Conservation (phyloP, 768 basidiomycete species). For the Boletus coccyginus region DNA sequence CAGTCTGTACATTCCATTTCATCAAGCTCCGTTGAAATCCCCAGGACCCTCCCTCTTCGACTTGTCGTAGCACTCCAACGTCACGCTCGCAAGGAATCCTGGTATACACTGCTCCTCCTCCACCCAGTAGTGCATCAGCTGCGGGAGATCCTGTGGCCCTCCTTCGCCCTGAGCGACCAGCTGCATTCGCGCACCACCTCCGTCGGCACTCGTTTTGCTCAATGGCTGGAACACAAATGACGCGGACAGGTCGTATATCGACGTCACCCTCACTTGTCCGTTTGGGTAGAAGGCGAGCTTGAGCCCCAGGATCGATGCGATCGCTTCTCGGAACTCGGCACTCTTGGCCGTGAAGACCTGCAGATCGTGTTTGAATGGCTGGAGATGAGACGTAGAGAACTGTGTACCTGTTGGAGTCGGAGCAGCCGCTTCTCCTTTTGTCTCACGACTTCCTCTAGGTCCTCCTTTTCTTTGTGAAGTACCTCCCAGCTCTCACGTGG, state of each 20-base stretch:
- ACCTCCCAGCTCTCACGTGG: constrained; percentile 81
- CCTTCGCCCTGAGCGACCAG: constrained; percentile 72
- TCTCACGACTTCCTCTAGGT: constrained; percentile 59
- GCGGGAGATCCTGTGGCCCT: constrained; percentile 69
- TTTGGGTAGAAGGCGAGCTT: constrained; percentile 91
- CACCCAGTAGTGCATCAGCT: constrained; percentile 84
- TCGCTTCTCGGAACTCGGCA: constrained; percentile 88
- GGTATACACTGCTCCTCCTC: constrained; percentile 83
- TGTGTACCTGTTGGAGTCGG: constrained; percentile 71
- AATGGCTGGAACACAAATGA: constrained; percentile 83
- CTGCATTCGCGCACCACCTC: constrained; percentile 58
- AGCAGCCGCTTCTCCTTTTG: constrained; percentile 82
- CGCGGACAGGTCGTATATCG: constrained; percentile 83
- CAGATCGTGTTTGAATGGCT: neutral
- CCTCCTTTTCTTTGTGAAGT: constrained; percentile 62
- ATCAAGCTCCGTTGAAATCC: neutral
- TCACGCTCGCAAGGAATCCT: constrained; percentile 85
- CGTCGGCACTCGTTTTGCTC: constrained; percentile 35
- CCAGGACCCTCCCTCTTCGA: constrained; percentile 41
- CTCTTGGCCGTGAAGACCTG: constrained; percentile 84
- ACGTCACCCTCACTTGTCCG: constrained; percentile 86
- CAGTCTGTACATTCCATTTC: neutral
- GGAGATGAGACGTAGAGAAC: neutral
- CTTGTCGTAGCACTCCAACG: constrained; percentile 83
- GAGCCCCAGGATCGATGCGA: constrained; percentile 85